phyloP scores from a whole-genome alignment of 345 rosid species.

The Heritiera littoralis region DNA sequence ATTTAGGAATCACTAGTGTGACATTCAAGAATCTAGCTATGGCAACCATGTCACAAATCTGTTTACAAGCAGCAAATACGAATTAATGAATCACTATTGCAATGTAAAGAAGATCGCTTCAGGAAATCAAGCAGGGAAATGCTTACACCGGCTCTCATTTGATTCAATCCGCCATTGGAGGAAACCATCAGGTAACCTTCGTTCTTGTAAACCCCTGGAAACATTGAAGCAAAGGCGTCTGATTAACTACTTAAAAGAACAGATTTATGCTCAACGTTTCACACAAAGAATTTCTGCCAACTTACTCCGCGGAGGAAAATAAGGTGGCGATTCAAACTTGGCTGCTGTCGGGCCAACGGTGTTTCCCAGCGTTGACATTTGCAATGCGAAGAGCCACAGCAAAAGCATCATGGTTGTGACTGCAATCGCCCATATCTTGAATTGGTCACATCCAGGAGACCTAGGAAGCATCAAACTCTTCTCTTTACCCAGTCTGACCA shows the following conservation, averaged over 20 bases:
- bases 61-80: slow-evolving; percentile 22
- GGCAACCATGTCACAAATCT: slow-evolving; percentile 96
- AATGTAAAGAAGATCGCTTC: not conserved
- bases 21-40: slow-evolving; percentile 80
- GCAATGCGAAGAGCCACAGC: not conserved
- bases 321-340: not conserved
- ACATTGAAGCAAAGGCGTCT: not conserved
- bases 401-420: slow-evolving; percentile 11
- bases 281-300: not conserved
- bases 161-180: slow-evolving; percentile 42
- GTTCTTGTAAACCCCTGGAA: slow-evolving; percentile 32
- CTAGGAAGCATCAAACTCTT: not conserved
- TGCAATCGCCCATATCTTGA: not conserved
- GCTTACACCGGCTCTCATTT: slow-evolving; percentile 38
- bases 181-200: slow-evolving; percentile 39
- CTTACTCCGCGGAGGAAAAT: not conserved
- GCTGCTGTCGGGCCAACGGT: not conserved
- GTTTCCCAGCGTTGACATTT: not conserved
- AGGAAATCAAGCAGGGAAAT: too few relatives aligned
- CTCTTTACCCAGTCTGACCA: not conserved
- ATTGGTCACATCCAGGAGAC: slow-evolving; percentile 7
- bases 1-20: slow-evolving; percentile 83
- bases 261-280: too few relatives aligned
- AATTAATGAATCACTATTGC: not conserved
- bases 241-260: not conserved